Base-by-base conservation (phyloP, 2,329 filamentous ascomycete species). In the Colletotrichum tamarilloi region DNA sequence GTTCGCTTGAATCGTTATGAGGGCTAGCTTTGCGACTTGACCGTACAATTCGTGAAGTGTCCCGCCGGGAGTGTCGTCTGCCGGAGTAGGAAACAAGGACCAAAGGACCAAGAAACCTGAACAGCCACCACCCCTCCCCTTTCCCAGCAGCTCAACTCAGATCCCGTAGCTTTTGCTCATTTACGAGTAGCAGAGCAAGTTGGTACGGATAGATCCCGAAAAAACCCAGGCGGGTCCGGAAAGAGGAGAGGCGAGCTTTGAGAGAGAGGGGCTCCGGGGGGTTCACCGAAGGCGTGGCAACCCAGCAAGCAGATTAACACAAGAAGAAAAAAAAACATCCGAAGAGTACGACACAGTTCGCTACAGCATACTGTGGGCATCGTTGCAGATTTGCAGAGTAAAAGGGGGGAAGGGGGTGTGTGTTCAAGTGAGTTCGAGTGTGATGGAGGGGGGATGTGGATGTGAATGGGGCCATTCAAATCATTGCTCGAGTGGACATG, bases 291-390 rank as follows among this genome's bases (percentile, higher is more conserved):
- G 62, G 46, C 49, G 62, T 32, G 62, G 28, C 46, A 53, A 38
- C n/a, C 62, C 30, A 55, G 49, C 12, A 60, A 49, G 42, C 19
- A 49, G 42, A n/a, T 49, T 49, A 19, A n/a, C 7, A 49, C 16
- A n/a, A 9, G 16, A 49, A 49, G 19, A 19, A 26, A 26, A 4
- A 53, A 71, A 71, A 46, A 35, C 30, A 49, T 60, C 68, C 68
- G 65, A 72, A 68, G 24, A 53, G 62, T 35, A 52, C 58, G 19
- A 68, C 28, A 58, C 64, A 62, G 49, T 57, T 68, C 38, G 64
- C 35, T 57, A 68, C 64, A 68, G 49, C 62, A 68, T 57, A 72
- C 57, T 58, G 68, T 62, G 38, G 59, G 58, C 64, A 60, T 38
- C 42, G 49, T 62, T 68, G 57, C 38, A 63, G 49, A 22, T 35